phyloP scores from a whole-genome alignment of 257 asterid species.

The Nicotiana otophora region DNA sequence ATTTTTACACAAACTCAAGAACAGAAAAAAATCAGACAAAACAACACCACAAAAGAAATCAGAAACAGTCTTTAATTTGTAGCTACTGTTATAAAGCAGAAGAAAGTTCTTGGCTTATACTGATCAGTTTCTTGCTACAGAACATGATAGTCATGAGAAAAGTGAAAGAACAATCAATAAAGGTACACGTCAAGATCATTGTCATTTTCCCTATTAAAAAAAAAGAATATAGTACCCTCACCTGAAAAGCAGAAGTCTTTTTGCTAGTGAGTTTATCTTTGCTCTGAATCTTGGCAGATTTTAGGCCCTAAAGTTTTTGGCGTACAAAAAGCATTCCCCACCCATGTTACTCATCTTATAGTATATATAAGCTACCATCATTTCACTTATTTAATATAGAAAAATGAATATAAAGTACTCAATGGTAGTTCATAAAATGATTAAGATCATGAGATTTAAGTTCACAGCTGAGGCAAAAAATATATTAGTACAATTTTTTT shows the following conservation, averaged over 20 bases:
- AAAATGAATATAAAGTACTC: neutral
- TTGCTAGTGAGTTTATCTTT: neutral
- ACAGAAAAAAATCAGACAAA: neutral
- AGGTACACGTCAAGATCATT: neutral
- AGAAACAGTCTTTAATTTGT: too few relatives aligned
- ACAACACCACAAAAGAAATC: neutral
- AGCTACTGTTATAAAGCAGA: too few relatives aligned
- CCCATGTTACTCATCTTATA: neutral
- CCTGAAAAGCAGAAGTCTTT: neutral
- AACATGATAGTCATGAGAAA: neutral
- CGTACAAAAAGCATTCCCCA: neutral
- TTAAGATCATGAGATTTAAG: too few relatives aligned
- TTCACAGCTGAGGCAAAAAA: too few relatives aligned
- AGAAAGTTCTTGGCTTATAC: too few relatives aligned
- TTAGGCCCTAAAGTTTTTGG: neutral
- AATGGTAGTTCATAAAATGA: too few relatives aligned
- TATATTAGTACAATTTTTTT: too few relatives aligned
- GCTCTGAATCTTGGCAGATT: neutral
- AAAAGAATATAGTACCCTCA: neutral
- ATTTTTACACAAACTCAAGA: constrained; percentile 14
- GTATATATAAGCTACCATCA: neutral
- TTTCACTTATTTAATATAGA: too few relatives aligned
- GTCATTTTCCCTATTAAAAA: too few relatives aligned
- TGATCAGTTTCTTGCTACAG: too few relatives aligned
- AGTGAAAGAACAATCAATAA: neutral